Evolutionary conservation across 2,329 filamentous ascomycete species (phyloP).

Genomic region (Claviceps citrina): DNA sequence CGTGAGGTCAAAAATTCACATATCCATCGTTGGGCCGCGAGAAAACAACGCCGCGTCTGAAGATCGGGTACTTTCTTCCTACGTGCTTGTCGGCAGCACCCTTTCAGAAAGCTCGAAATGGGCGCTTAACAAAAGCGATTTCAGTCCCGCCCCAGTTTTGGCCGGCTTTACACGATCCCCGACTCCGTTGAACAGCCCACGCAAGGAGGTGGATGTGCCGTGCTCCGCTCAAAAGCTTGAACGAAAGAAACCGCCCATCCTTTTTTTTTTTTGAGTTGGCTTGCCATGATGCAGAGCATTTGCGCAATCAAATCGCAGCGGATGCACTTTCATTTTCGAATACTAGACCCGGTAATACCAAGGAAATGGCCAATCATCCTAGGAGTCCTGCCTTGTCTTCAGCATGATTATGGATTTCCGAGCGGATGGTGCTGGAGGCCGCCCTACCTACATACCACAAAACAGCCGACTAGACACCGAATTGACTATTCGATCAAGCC

Average conservation of each 20-base stretch:
- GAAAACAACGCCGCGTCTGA: not conserved
- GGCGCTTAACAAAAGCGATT: too few relatives aligned
- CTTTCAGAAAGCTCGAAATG: too few relatives aligned
- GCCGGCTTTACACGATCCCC: constrained; percentile 19
- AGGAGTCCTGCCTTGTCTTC: too few relatives aligned
- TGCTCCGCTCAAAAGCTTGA: not conserved
- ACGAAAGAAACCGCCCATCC: not conserved
- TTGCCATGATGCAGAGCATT: not conserved
- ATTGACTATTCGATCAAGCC: not conserved
- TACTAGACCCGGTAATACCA: too few relatives aligned
- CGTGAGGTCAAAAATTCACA: not conserved
- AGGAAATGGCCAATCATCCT: too few relatives aligned
- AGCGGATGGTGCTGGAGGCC: not conserved
- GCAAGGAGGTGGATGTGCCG: not conserved
- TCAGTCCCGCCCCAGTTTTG: constrained; percentile 25
- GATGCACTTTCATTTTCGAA: too few relatives aligned
- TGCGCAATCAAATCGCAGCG: too few relatives aligned
- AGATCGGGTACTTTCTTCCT: not conserved
- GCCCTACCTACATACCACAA: too few relatives aligned
- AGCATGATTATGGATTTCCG: not conserved
- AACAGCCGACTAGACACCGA: too few relatives aligned
- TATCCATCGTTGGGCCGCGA: constrained; percentile 21
- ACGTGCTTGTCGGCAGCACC: too few relatives aligned
- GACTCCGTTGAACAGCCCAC: constrained; percentile 2
- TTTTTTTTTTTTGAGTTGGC: not conserved